phyloP scores from a whole-genome alignment of 2,329 filamentous ascomycete genomes.

The Sporothrix euskadiensis region DNA sequence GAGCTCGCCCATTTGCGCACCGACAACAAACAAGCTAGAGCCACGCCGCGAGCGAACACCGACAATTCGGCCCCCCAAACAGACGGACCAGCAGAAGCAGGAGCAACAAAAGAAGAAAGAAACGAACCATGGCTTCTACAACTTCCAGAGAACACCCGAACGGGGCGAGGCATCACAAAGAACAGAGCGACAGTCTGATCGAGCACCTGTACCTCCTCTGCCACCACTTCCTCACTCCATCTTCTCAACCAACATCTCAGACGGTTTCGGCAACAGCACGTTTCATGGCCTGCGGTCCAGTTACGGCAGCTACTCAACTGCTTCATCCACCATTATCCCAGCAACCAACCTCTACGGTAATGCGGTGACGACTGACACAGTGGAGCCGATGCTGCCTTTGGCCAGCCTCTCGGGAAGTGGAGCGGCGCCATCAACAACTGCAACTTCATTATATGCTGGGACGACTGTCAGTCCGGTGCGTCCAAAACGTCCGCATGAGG shows the following conservation, averaged over 20 bases:
- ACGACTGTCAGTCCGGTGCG: slow-evolving; percentile 38
- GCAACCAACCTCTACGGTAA: slow-evolving; percentile 22
- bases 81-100: not conserved
- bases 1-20: slow-evolving; percentile 43
- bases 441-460: not conserved
- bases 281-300: slow-evolving; percentile 23
- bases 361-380: slow-evolving; percentile 28
- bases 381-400: slow-evolving; percentile 24
- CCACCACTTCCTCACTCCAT: not conserved
- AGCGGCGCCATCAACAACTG: not conserved
- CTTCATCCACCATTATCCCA: slow-evolving; percentile 1
- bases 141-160: slow-evolving; percentile 17
- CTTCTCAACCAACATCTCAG: not conserved
- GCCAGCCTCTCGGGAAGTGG: not conserved
- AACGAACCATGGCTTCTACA: slow-evolving; percentile 22
- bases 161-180: not conserved
- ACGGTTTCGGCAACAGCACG: not conserved
- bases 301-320: slow-evolving; percentile 28
- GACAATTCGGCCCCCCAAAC: slow-evolving; percentile 19
- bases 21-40: slow-evolving; percentile 42
- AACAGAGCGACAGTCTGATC: not conserved
- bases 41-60: slow-evolving; percentile 36
- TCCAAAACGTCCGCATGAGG: slow-evolving; percentile 42
- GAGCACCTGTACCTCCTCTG: not conserved
- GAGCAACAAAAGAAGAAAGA: slow-evolving; percentile 3